Evolutionary conservation across 2,329 filamentous ascomycete genomes (phyloP).

Genomic region (Akanthomyces dipterigenus): DNA sequence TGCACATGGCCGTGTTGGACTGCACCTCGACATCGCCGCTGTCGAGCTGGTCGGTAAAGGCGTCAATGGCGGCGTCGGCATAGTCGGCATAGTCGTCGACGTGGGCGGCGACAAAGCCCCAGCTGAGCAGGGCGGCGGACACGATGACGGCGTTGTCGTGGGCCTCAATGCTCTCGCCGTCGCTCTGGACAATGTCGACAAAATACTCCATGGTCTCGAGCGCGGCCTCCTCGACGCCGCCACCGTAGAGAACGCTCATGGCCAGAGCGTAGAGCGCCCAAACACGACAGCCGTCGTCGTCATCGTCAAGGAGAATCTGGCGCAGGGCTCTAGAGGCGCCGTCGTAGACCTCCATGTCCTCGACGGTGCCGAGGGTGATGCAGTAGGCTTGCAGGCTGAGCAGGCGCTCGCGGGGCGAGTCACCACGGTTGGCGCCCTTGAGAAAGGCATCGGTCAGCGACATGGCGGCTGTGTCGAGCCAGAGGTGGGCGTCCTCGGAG

Average conservation of each 20-base stretch:
- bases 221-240: slow-evolving; percentile 60
- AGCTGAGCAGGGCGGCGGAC: slow-evolving; percentile 66
- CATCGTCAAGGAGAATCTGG: slow-evolving; percentile 40
- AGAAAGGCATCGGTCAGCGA: slow-evolving; percentile 59
- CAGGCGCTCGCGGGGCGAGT: slow-evolving; percentile 61
- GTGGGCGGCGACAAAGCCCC: slow-evolving; percentile 73
- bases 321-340: slow-evolving; percentile 23
- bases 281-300: slow-evolving; percentile 56
- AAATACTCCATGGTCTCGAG: slow-evolving; percentile 69
- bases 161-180: slow-evolving; percentile 66
- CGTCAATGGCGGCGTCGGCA: slow-evolving; percentile 67
- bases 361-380: slow-evolving; percentile 61
- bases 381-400: slow-evolving; percentile 66
- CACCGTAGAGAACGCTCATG: slow-evolving; percentile 68
- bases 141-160: slow-evolving; percentile 66
- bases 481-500: slow-evolving; percentile 26
- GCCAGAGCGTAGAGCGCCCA: slow-evolving; percentile 72
- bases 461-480: slow-evolving; percentile 50
- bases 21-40: slow-evolving; percentile 67
- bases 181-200: slow-evolving; percentile 70
- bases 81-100: slow-evolving; percentile 66
- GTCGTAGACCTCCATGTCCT: slow-evolving; percentile 40
- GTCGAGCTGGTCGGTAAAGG: slow-evolving; percentile 79
- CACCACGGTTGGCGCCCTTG: slow-evolving; percentile 62
- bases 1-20: slow-evolving; percentile 69